phyloP scores from a whole-genome alignment of 192 early-diverging fungal genomes.

The Lobosporangium transversale region DNA sequence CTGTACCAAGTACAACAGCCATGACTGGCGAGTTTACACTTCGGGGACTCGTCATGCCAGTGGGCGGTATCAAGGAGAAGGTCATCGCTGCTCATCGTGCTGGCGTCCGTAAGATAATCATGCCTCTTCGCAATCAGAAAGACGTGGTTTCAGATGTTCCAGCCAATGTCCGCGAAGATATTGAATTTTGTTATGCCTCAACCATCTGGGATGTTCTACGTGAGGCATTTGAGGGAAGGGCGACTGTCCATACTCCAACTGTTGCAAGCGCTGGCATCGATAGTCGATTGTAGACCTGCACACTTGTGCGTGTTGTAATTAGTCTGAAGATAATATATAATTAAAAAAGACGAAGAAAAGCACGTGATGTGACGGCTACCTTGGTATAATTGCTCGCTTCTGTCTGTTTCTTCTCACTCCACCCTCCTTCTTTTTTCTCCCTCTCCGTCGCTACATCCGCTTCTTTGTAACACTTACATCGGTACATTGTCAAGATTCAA shows the following conservation, averaged over 20 bases:
- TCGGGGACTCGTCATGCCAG: constrained; percentile 81
- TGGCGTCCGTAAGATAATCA: constrained; percentile 76
- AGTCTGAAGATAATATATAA: not conserved
- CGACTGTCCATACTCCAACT: constrained; percentile 4
- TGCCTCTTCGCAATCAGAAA: constrained; percentile 77
- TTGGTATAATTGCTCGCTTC: not conserved
- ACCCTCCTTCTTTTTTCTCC: constrained; percentile 1
- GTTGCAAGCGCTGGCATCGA: constrained; percentile 8
- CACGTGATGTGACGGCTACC: constrained; percentile 22
- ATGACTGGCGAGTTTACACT: constrained; percentile 93
- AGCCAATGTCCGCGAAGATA: constrained; percentile 67
- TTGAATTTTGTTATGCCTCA: constrained; percentile 76
- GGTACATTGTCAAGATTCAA: constrained; percentile 4
- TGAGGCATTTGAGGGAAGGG: constrained; percentile 61
- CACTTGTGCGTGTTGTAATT: not conserved
- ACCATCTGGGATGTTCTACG: constrained; percentile 73
- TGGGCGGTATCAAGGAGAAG: constrained; percentile 92
- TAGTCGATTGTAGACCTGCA: constrained; percentile 8
- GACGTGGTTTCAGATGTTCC: constrained; percentile 81
- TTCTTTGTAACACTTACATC: not conserved
- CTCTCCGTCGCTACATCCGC: not conserved
- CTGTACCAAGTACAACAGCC: constrained; percentile 65
- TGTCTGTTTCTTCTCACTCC: not conserved
- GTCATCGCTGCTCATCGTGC: constrained; percentile 83
- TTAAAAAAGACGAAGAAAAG: not conserved